Conservation (phyloP, 169 alveolate species). For the Cryptosporidium sp. region DNA sequence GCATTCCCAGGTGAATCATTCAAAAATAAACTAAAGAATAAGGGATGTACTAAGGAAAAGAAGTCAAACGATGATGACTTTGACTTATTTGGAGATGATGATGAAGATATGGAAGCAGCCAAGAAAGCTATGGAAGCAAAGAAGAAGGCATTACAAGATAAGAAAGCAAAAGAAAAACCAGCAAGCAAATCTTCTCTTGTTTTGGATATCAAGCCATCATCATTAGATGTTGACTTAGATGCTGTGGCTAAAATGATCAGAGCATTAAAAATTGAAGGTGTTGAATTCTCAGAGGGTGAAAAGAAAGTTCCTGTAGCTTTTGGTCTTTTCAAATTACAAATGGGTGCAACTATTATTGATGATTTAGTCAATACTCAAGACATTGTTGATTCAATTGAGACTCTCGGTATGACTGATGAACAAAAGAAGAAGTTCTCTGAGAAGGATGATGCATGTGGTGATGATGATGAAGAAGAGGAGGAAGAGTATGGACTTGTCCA, state of each 20-base stretch:
- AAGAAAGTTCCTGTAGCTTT: conserved; percentile 85
- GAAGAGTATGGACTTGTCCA: conserved; percentile 72
- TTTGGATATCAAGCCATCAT: conserved; percentile 88
- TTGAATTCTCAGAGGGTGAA: conserved; percentile 83
- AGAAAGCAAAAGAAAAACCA: conserved; percentile 80
- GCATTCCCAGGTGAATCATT: conserved; percentile 57
- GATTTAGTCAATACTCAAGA: conserved; percentile 81
- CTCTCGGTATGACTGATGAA: conserved; percentile 74
- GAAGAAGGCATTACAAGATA: conserved; percentile 76
- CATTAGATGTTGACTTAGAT: conserved; percentile 85
- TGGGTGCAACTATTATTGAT: conserved; percentile 85
- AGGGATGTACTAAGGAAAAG: not conserved
- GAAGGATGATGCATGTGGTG: conserved; percentile 30
- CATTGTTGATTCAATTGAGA: conserved; percentile 61
- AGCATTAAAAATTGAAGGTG: conserved; percentile 82
- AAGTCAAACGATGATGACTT: conserved; percentile 78
- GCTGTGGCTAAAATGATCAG: conserved; percentile 82
- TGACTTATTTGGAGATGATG: conserved; percentile 80
- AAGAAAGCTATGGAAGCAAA: conserved; percentile 82
- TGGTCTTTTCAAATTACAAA: conserved; percentile 82
- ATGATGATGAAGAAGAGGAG: conserved; percentile 58
- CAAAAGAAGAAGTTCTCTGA: conserved; percentile 56
- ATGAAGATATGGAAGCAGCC: conserved; percentile 76
- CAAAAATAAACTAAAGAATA: not conserved
- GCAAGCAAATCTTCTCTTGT: conserved; percentile 87